These are phyloP conservation scores for Hypocreales sp. DNA, from an alignment of 2,329 filamentous ascomycete genomes.

Conservation along the genomic window DNA sequence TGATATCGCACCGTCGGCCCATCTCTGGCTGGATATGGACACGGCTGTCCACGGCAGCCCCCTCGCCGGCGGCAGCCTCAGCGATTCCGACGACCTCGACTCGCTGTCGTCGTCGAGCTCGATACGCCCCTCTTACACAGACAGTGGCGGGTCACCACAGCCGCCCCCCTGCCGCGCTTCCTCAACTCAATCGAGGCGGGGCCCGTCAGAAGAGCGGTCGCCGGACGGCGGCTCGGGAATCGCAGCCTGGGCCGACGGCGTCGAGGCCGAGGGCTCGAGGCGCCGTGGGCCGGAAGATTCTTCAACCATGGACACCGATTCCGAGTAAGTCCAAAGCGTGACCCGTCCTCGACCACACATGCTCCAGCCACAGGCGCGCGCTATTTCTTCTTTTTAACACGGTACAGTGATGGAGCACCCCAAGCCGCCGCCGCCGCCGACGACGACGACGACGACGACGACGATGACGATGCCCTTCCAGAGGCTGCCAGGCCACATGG, in stretches of 20 bases:
- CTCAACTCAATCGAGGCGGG: conserved; percentile 11
- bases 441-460: conserved; percentile 6
- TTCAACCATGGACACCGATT: conserved; percentile 7
- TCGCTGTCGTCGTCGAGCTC: conserved; percentile 1
- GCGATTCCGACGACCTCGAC: conserved; percentile 6
- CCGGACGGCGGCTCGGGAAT: conserved; percentile 25
- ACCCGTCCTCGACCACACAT: too few relatives aligned
- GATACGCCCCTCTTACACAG: neutral
- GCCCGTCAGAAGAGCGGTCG: conserved; percentile 13
- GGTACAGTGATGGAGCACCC: conserved; percentile 6
- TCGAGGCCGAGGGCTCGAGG: conserved; percentile 13
- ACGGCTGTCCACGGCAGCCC: neutral
- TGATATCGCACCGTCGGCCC: too few relatives aligned
- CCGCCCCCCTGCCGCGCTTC: conserved; percentile 4
- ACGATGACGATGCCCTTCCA: conserved; percentile 6
- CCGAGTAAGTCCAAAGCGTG: conserved; percentile 18
- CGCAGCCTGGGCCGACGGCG: conserved; percentile 27
- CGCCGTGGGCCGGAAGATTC: conserved; percentile 9
- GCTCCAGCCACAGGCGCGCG: too few relatives aligned
- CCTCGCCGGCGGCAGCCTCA: neutral
- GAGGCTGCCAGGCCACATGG: conserved; percentile 6
- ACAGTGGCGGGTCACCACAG: neutral
- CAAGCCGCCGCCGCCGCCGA: neutral
- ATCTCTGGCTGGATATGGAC: too few relatives aligned
- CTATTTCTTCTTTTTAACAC: conserved; percentile 2